Percentiles rank a stretch among this genome's conserved stretches.
phyloP scores from a whole-genome alignment of 352 stramenopile species.

The Phytophthora uliginosa region DNA sequence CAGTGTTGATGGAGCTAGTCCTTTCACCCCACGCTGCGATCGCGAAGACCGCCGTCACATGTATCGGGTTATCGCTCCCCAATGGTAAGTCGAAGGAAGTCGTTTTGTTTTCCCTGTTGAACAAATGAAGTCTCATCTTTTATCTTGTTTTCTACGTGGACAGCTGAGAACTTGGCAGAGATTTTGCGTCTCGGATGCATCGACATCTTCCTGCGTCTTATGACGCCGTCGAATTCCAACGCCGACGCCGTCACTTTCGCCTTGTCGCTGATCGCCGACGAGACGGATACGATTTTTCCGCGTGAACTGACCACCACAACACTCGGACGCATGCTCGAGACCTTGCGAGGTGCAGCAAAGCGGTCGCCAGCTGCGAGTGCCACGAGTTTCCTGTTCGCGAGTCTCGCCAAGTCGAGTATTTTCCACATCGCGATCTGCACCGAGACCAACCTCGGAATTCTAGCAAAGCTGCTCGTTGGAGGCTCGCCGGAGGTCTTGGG shows the following conservation, averaged over 20 bases:
- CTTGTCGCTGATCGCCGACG: slow-evolving; percentile 66
- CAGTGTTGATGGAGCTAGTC: slow-evolving; percentile 54
- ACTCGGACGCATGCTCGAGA: slow-evolving; percentile 63
- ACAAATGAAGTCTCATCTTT: background rate
- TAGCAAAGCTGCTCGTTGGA: slow-evolving; percentile 74
- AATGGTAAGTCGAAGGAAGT: slow-evolving; percentile 43
- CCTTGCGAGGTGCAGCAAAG: slow-evolving; percentile 71
- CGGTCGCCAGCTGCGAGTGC: slow-evolving; percentile 60
- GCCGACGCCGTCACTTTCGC: slow-evolving; percentile 61
- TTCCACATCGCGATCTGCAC: slow-evolving; percentile 62
- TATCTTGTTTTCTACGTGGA: background rate
- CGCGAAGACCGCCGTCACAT: slow-evolving; percentile 59
- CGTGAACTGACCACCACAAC: slow-evolving; percentile 45
- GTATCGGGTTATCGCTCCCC: slow-evolving; percentile 64
- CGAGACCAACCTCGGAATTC: slow-evolving; percentile 66
- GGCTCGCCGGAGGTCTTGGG: slow-evolving; percentile 62
- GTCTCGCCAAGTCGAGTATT: slow-evolving; percentile 54
- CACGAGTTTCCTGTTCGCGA: slow-evolving; percentile 70
- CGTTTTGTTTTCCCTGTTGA: background rate
- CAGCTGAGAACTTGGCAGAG: slow-evolving; percentile 66
- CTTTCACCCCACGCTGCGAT: slow-evolving; percentile 48
- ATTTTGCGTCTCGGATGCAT: slow-evolving; percentile 65
- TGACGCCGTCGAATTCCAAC: slow-evolving; percentile 54
- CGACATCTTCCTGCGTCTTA: slow-evolving; percentile 62
- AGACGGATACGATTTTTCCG: slow-evolving; percentile 64